Evolutionary conservation across 345 rosid genomes (phyloP), one percentile per base, ranked within the genome.

Genomic region (Tarenaya hassleriana): DNA sequence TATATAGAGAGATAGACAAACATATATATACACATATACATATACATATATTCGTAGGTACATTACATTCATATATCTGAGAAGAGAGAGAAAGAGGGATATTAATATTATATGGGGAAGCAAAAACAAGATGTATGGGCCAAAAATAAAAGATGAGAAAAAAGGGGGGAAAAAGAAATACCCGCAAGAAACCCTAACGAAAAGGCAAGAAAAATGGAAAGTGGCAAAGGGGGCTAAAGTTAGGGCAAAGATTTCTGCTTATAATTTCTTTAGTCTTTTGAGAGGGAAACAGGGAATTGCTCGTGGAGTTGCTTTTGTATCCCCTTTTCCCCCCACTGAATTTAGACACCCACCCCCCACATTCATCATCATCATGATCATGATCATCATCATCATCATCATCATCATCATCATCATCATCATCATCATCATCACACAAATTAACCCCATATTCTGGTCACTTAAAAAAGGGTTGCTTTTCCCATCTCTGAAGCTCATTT

Each of bases 401-500:
- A 24, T 24, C 29, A 24, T 24, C 29, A 24, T 24, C 29, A 24
- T 24, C n/a, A n/a, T 5, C 2, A 2, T 24, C 29, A 24, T 24
- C 29, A 24, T 24, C 29, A 24, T 24, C 29, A 24, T 24, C 29
- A 24, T 24, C n/a, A n/a, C n/a, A n/a, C n/a, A n/a, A n/a, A n/a
- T n/a, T n/a, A n/a, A n/a, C n/a, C n/a, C n/a, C n/a, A n/a, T n/a
- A n/a, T n/a, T n/a, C n/a, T 67, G 62, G 72, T 67, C 72, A 24
- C 42, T 61, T 35, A 61, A 67, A 82, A 82, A 80, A 62, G 73
- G 42, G 64, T 78, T 77, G 72, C 79, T 78, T 76, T 78, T 74
- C 82, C 70, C 66, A 70, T 59, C 73, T 79, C 89, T 78, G 88
- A 78, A 73, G 57, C 74, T 74, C 75, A 49, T 64, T 77, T 81